Evolutionary conservation across 495 filamentous ascomycete species (phyloP), one percentile per base, ranked within the genome.

Genomic region (Acidiella bohemica): DNA sequence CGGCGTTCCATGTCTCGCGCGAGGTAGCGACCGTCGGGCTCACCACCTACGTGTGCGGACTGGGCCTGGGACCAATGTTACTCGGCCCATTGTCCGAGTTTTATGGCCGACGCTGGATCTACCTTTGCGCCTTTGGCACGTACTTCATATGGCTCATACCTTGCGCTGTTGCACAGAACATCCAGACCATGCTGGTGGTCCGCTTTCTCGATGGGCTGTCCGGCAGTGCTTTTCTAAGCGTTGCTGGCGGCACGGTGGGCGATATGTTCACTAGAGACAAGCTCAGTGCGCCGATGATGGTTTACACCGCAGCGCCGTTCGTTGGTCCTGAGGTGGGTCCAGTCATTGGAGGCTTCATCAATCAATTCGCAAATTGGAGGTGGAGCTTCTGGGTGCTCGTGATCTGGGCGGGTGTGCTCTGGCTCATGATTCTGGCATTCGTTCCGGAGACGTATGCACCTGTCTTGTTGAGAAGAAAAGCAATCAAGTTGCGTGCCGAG

Each of bases 381-480:
- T 96, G 88, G 88, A 81, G 80, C 4, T 93, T 93, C 55, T 95
- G 88, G 57, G 70, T 81, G 2, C 65, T 93, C 28, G 53, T 92
- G 5, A 93, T 94, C 12, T 93, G 85, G 85, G 69, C 81, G 2
- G 70, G 63, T 7, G 53, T 68, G 18, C 55, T 80, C 46, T 63
- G 87, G 7, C 57, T 63, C 5, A 61, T 69, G 42, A 73, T 97
- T 14, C 50, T 75, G 32, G 52, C 84, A 16, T 67, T 87, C 17
- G 84, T 93, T 2, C 88, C 90, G 1, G 88, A 95, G 62, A 96
- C 90, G 0, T 97, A 94, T 53, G 81, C 82, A 39, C 76, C 76
- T 18, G 74, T 78, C 16, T 66, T 90, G 21, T 67, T 96, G 18
- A 71, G 80, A 25, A 62, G 71, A 19, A 93, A 92, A 47, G 90